Conservation (phyloP, 2,329 filamentous ascomycete species). For the Leptographium galeiforme region DNA sequence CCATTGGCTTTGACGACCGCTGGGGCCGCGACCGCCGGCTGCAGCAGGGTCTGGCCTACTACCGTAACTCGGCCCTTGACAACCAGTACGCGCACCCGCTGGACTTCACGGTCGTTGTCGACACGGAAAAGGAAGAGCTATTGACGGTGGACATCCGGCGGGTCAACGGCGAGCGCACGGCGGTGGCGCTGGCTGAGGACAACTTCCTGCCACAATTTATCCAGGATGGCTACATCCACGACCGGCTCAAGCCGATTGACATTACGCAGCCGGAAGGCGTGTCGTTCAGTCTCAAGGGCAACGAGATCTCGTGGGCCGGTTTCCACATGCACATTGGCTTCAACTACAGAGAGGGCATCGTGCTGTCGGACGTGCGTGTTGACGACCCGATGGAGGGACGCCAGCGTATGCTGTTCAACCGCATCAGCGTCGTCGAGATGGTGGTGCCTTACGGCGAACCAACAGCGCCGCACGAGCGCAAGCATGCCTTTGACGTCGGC, state of each 20-base stretch:
- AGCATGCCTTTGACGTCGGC: slow-evolving; percentile 69
- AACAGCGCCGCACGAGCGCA: slow-evolving; percentile 65
- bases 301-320: slow-evolving; percentile 77
- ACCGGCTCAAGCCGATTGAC: slow-evolving; percentile 61
- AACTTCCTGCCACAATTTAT: slow-evolving; percentile 59
- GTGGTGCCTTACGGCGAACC: slow-evolving; percentile 82
- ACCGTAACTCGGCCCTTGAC: slow-evolving; percentile 70
- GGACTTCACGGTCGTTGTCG: slow-evolving; percentile 87
- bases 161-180: slow-evolving; percentile 61
- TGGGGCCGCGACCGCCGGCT: slow-evolving; percentile 68
- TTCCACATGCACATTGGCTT: slow-evolving; percentile 90
- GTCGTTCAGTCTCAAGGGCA: slow-evolving; percentile 55
- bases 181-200: slow-evolving; percentile 64
- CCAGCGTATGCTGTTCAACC: slow-evolving; percentile 70
- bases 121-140: slow-evolving; percentile 64
- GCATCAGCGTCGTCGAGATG: slow-evolving; percentile 84
- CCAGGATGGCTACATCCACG: slow-evolving; percentile 59
- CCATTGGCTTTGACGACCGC: slow-evolving; percentile 85
- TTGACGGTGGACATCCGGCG: slow-evolving; percentile 74
- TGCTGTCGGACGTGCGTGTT: slow-evolving; percentile 80
- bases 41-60: slow-evolving; percentile 93
- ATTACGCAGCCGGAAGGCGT: slow-evolving; percentile 69
- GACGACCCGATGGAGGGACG: slow-evolving; percentile 58
- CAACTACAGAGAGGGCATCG: slow-evolving; percentile 86
- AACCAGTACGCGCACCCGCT: slow-evolving; percentile 85